Evolutionary conservation across 2,329 filamentous ascomycete species (phyloP).

Genomic region (Venturia asperata): DNA sequence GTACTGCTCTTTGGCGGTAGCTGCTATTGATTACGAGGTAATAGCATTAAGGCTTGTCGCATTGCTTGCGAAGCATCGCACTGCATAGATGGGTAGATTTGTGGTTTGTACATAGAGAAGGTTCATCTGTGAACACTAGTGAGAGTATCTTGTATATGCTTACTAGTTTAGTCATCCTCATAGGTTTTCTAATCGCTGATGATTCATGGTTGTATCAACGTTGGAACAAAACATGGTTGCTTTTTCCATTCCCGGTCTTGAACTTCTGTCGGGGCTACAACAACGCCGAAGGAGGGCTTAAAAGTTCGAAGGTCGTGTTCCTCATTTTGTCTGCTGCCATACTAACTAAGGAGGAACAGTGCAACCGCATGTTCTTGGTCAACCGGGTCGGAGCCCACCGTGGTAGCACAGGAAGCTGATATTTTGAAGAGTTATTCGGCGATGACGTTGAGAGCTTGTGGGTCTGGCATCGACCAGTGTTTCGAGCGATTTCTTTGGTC

Average conservation of each 20-base stretch:
- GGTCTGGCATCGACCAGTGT: no score
- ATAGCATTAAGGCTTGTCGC: neutral
- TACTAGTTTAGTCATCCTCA: neutral
- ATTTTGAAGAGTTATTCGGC: no score
- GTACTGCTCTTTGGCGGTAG: neutral
- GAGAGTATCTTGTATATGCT: neutral
- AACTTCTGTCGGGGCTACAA: neutral
- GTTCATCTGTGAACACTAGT: neutral
- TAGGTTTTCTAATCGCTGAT: neutral
- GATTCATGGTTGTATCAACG: neutral
- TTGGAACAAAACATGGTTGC: neutral
- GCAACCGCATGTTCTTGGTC: no score
- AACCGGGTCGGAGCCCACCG: no score
- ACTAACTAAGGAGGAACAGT: no score
- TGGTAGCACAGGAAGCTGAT: no score
- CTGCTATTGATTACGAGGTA: neutral
- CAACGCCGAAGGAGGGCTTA: no score
- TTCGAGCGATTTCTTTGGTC: neutral
- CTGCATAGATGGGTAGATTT: neutral
- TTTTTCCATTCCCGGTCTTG: neutral
- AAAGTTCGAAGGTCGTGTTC: no score
- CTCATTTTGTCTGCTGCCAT: no score
- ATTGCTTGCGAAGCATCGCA: neutral
- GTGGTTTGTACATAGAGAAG: neutral
- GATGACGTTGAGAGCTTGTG: no score